phyloP scores from a whole-genome alignment of 148 eudicot genomes.

The Spergularia marina region DNA sequence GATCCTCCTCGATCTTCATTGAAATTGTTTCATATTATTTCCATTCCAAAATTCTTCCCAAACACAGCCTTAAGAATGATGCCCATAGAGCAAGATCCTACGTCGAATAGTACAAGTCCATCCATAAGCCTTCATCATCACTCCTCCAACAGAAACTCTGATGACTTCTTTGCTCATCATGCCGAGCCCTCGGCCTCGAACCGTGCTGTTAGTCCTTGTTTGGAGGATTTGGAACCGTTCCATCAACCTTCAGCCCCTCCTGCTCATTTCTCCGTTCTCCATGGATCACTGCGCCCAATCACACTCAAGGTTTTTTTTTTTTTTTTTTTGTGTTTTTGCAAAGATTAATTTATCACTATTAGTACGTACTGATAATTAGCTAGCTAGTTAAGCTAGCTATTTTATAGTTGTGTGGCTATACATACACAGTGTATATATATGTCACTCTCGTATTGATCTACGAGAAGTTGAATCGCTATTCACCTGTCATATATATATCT shows the following conservation, averaged over 20 bases:
- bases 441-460: no score
- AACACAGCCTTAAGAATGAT: slow-evolving; percentile 33
- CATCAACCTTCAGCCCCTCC: slow-evolving; percentile 3
- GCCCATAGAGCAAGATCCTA: slow-evolving; percentile 55
- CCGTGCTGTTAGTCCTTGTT: slow-evolving; percentile 36
- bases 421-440: no score
- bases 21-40: no score
- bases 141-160: slow-evolving; percentile 16
- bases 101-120: slow-evolving; percentile 23
- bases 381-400: no score
- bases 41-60: no score
- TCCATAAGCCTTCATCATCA: slow-evolving; percentile 23
- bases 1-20: no score
- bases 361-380: no score
- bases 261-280: slow-evolving; percentile 39
- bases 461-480: no score
- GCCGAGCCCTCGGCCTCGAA: slow-evolving; percentile 37
- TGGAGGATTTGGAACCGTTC: slow-evolving; percentile 30
- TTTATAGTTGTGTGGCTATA: no score
- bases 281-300: slow-evolving; percentile 51
- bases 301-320: slow-evolving; percentile 44
- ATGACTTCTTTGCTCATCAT: slow-evolving; percentile 23
- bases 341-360: no score
- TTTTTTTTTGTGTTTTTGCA: no score
- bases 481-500: no score